Conservation (phyloP, 2,329 filamentous ascomycete genomes). For the Pyricularia sp. region DNA sequence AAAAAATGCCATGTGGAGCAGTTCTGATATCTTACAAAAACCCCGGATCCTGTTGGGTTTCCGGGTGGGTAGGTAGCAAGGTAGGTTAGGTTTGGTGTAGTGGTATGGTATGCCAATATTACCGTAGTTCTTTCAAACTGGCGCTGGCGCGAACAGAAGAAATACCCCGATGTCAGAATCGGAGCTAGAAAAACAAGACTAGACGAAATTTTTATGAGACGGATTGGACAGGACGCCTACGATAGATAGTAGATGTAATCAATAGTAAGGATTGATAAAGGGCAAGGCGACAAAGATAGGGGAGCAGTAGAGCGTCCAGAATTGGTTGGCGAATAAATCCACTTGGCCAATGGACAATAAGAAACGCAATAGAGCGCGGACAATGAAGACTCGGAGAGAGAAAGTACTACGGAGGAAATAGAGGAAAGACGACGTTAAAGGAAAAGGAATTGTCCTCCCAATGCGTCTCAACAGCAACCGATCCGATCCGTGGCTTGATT, state of each 20-base stretch:
- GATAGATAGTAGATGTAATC: background rate
- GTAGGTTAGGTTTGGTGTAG: no score
- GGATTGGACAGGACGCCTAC: background rate
- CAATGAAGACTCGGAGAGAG: slow-evolving; percentile 22
- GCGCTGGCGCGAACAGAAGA: background rate
- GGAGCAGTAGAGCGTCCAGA: background rate
- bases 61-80: background rate
- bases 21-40: background rate
- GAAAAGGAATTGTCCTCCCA: slow-evolving; percentile 23
- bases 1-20: background rate
- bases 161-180: background rate
- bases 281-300: background rate
- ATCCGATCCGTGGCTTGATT: slow-evolving; percentile 15
- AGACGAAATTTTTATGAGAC: background rate
- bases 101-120: background rate
- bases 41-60: background rate
- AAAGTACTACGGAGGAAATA: slow-evolving; percentile 14
- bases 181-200: background rate
- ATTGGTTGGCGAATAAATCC: background rate
- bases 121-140: background rate
- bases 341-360: background rate
- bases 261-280: background rate
- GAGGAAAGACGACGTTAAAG: slow-evolving; percentile 30
- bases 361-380: slow-evolving; percentile 13
- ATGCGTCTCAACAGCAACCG: slow-evolving; percentile 26